Evolutionary conservation across 2,329 filamentous ascomycete genomes (phyloP), one percentile per base, ranked within the genome.

Genomic region (Anthostomella pinea): DNA sequence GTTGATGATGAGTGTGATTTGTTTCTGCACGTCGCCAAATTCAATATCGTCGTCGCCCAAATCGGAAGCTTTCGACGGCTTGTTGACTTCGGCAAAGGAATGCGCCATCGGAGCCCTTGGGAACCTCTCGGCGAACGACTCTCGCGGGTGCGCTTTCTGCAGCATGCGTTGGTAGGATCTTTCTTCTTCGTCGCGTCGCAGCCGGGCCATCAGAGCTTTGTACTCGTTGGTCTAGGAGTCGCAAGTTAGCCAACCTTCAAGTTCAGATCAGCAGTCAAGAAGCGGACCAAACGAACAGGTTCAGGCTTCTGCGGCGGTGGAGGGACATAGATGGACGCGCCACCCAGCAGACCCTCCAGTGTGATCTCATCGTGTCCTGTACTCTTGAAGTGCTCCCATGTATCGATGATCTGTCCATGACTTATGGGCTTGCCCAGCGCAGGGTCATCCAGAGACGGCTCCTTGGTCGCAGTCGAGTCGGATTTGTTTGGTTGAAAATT

Each of bases 1-100:
- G 60, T 97, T 98, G 53, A 95, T 73, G 33, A 97, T 88, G 6
- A 97, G 70, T 26, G 85, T 81, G 38, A 93, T 67, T 54, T 93
- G 87, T n/a, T 85, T 74, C 58, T 91, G 84, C 2, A 93, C 72
- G 42, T 93, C 86, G 22, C 77, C 74, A 46, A 81, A 82, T 3
- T 80, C 82, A 3, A 85, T 66, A 2, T 83, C 81, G 44, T 87
- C 84, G 46, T 78, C 72, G 48, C 63, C 66, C 5, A 68, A 54
- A 39, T 75, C 75, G 17, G 64, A 62, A 13, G 63, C 57, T 25
- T 59, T 69, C 16, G 58, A 65, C 0, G 70, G 71, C 7, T 63
- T 66, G 46, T 77, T 75, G 22, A 69, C 72, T 44, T 68, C 75
- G 39, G 75, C 73, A 53, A 78, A 82, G 8, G 70, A 71, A 35